phyloP scores from a whole-genome alignment of 1,139 yeast genomes.

The Yamadazyma friedrichii region DNA sequence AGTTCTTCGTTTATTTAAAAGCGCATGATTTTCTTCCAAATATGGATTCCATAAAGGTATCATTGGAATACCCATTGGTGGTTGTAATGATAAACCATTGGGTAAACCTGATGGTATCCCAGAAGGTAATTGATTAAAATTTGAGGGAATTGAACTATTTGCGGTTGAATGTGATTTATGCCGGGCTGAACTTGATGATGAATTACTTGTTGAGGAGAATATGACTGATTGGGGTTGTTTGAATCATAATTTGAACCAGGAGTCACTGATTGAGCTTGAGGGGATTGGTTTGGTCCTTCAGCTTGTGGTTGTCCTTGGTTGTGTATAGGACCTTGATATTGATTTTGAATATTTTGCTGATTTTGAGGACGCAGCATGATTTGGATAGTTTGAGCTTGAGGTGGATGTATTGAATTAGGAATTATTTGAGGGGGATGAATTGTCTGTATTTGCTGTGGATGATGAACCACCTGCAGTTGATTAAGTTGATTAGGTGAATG shows the following conservation, averaged over 20 bases:
- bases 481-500: not conserved
- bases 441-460: not conserved
- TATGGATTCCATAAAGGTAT: conserved; percentile 15
- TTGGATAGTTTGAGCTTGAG: too few species aligned
- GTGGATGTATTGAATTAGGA: too few species aligned
- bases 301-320: conserved; percentile 1
- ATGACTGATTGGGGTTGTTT: not conserved
- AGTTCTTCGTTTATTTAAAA: conserved; percentile 40
- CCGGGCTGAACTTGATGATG: too few species aligned
- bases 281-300: not conserved
- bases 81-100: conserved; percentile 1
- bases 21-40: conserved; percentile 18
- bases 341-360: not conserved
- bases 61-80: not conserved
- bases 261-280: not conserved
- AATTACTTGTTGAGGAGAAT: too few species aligned
- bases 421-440: too few species aligned
- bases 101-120: not conserved
- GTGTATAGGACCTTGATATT: not conserved
- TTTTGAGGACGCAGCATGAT: not conserved
- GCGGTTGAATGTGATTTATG: conserved; percentile 1
- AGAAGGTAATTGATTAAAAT: not conserved
- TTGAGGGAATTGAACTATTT: conserved; percentile 2
- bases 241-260: not conserved
- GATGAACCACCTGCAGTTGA: not conserved